Conservation (phyloP, 139 green algal species). For the Axilococcus clingmanii region DNA sequence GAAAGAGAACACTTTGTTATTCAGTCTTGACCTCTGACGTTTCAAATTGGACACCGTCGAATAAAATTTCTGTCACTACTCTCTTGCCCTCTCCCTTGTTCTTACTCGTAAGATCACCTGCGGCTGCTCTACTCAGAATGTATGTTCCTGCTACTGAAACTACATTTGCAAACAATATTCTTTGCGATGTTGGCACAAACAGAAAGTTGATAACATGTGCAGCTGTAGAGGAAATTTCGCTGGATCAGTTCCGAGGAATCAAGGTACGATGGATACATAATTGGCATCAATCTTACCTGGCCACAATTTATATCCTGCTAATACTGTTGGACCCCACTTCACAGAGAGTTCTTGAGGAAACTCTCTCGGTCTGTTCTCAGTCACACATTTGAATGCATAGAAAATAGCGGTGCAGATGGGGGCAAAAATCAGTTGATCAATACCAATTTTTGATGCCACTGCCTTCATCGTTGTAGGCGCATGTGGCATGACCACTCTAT, state of each 20-base stretch:
- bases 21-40: no score
- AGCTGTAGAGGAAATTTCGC: no score
- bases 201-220: conserved; percentile 37
- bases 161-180: conserved; percentile 42
- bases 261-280: no score
- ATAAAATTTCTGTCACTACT: no score
- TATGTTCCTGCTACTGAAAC: conserved; percentile 32
- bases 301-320: conserved; percentile 38
- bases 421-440: conserved; percentile 48
- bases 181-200: conserved; percentile 22
- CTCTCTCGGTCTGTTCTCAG: neutral
- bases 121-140: conserved; percentile 13
- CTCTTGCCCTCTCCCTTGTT: neutral
- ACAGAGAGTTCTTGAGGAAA: conserved; percentile 6
- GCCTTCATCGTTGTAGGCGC: conserved; percentile 20
- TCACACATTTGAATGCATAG: conserved; percentile 26
- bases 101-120: conserved; percentile 1
- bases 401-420: conserved; percentile 42
- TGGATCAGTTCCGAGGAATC: no score
- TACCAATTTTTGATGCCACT: conserved; percentile 34
- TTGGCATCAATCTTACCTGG: no score
- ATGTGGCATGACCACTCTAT: conserved; percentile 22
- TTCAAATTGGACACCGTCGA: no score
- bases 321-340: conserved; percentile 26
- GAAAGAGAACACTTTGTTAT: no score